Percentiles rank a stretch among this genome's conserved stretches.
Conservation (phyloP, 148 eudicot genomes). For the Mesembryanthemum crystallinum region DNA sequence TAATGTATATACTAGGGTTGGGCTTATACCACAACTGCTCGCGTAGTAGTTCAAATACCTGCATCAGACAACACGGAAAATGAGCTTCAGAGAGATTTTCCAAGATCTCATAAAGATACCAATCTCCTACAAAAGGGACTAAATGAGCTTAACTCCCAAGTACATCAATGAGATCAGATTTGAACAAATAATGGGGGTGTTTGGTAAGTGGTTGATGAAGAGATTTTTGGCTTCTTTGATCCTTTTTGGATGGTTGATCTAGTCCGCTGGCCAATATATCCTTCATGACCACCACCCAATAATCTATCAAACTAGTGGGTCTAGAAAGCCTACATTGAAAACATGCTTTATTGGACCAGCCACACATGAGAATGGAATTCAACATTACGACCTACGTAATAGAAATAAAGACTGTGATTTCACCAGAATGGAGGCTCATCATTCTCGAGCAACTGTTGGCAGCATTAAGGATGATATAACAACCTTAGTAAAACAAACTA, state of each 20-base stretch:
- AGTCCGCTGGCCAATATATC: too few species aligned
- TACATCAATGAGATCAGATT: background rate
- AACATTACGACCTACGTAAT: background rate
- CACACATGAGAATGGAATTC: background rate
- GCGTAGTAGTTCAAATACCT: conserved; percentile 83
- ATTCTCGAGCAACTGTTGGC: background rate
- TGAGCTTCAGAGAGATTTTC: background rate
- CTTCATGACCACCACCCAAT: background rate
- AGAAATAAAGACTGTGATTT: background rate
- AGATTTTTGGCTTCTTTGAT: too few species aligned
- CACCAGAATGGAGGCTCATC: background rate
- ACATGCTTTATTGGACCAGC: background rate
- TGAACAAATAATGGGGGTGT: background rate
- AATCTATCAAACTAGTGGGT: background rate
- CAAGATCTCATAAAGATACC: background rate
- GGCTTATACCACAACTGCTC: conserved; percentile 95
- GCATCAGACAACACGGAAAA: conserved; percentile 20
- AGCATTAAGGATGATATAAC: background rate
- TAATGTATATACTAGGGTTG: conserved; percentile 63
- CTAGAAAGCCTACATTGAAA: background rate
- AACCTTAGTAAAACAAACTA: background rate
- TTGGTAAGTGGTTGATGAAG: too few species aligned
- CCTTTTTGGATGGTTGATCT: too few species aligned
- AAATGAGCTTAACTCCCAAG: background rate
- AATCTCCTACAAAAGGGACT: background rate